phyloP scores from a whole-genome alignment of 345 rosid species.

The Linum lewisii region DNA sequence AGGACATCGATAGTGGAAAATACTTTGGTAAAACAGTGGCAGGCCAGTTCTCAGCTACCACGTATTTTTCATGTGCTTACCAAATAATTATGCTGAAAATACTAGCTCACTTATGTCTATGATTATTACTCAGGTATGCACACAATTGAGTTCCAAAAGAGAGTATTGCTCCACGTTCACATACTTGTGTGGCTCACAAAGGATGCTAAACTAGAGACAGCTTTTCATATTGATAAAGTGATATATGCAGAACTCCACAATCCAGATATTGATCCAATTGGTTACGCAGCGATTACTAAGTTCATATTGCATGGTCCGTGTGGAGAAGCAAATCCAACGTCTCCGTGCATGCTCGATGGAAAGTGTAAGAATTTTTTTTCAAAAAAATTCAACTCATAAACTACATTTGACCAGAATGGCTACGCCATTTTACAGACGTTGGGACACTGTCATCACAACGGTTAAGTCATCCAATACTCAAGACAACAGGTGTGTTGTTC shows the following conservation, averaged over 20 bases:
- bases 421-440: not conserved
- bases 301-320: constrained; percentile 9
- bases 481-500: not conserved
- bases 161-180: not conserved
- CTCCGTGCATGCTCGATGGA: not conserved
- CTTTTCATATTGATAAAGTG: not conserved
- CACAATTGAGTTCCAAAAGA: not conserved
- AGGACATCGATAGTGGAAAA: too few species aligned
- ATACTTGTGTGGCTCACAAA: not conserved
- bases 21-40: not conserved
- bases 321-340: not conserved
- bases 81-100: too few species aligned
- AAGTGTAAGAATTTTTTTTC: not conserved
- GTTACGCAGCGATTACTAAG: not conserved
- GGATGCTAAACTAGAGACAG: not conserved
- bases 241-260: not conserved
- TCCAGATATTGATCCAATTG: not conserved
- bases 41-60: too few species aligned
- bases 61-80: too few species aligned
- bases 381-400: not conserved
- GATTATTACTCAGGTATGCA: too few species aligned
- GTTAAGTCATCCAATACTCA: not conserved
- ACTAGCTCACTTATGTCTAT: too few species aligned
- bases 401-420: not conserved
- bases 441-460: not conserved